phyloP scores from a whole-genome alignment of 306 rosid genomes.

The Prunus mira region DNA sequence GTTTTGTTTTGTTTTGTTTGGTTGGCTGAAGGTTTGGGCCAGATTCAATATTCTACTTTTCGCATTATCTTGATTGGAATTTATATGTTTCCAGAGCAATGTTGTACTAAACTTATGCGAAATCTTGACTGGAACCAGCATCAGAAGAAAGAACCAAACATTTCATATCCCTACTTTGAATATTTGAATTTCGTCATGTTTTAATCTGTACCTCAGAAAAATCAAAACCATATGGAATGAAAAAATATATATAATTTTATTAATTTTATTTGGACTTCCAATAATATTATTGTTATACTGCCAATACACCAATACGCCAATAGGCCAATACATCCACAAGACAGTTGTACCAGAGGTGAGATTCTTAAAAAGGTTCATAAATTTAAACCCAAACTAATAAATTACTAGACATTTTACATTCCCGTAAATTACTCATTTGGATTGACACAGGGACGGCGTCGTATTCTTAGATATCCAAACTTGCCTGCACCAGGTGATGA shows the following conservation, averaged over 20 bases:
- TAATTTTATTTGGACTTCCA: background rate
- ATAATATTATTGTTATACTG: background rate
- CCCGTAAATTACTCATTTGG: background rate
- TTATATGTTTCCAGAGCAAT: background rate
- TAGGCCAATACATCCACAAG: background rate
- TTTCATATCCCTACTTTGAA: background rate
- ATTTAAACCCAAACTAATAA: background rate
- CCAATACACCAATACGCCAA: too few relatives aligned
- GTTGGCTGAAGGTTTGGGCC: background rate
- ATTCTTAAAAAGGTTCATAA: background rate
- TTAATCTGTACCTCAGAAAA: background rate
- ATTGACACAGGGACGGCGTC: conserved; percentile 33
- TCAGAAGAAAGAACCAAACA: background rate
- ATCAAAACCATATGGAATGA: background rate
- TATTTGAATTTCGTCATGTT: too few relatives aligned
- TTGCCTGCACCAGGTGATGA: conserved; percentile 93
- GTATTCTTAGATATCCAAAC: conserved; percentile 69
- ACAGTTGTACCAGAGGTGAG: background rate
- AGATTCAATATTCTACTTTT: background rate
- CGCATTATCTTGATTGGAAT: background rate
- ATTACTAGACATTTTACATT: background rate
- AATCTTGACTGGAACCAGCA: background rate
- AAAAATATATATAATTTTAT: background rate
- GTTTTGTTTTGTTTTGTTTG: background rate
- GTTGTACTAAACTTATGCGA: background rate